These are phyloP conservation scores for Lyophyllum semitale DNA, from an alignment of 768 basidiomycete genomes.

Conservation along the genomic window DNA sequence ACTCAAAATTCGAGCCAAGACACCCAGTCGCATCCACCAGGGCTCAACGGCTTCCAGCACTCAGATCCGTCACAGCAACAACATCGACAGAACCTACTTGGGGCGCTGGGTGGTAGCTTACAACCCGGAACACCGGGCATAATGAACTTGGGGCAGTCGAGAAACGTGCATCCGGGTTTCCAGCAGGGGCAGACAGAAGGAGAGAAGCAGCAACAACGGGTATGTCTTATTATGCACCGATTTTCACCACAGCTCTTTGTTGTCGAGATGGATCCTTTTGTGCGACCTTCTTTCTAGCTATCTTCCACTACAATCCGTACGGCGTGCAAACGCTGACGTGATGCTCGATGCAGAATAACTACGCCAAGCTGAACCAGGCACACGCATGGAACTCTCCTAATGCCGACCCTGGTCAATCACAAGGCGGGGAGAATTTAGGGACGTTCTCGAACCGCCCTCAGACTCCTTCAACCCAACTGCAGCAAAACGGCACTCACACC, in stretches of 20 bases:
- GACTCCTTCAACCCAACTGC: slow-evolving; percentile 23
- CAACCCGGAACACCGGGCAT: slow-evolving; percentile 63
- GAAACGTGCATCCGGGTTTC: slow-evolving; percentile 53
- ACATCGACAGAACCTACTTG: slow-evolving; percentile 60
- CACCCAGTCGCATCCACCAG: slow-evolving; percentile 65
- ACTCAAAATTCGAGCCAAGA: slow-evolving; percentile 37
- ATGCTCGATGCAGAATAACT: slow-evolving; percentile 47
- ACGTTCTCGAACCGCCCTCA: slow-evolving; percentile 22
- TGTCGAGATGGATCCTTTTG: slow-evolving; percentile 2
- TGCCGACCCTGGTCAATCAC: slow-evolving; percentile 43
- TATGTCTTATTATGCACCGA: slow-evolving; percentile 40
- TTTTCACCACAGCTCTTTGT: slow-evolving; percentile 6
- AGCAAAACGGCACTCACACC: slow-evolving; percentile 49
- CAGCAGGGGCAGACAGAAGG: slow-evolving; percentile 62
- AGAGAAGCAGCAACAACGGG: slow-evolving; percentile 66
- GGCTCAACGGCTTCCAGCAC: slow-evolving; percentile 69
- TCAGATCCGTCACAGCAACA: slow-evolving; percentile 47
- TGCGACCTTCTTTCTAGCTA: slow-evolving; percentile 10
- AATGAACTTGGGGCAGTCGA: slow-evolving; percentile 55
- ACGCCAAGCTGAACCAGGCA: slow-evolving; percentile 64
- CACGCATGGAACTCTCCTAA: slow-evolving; percentile 67
- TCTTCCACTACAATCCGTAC: slow-evolving; percentile 7
- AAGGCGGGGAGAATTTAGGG: slow-evolving; percentile 16
- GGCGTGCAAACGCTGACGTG: slow-evolving; percentile 18
- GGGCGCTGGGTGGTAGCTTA: slow-evolving; percentile 43